Base-by-base conservation (phyloP, 164 flowering plant species). In the Santalum album region DNA sequence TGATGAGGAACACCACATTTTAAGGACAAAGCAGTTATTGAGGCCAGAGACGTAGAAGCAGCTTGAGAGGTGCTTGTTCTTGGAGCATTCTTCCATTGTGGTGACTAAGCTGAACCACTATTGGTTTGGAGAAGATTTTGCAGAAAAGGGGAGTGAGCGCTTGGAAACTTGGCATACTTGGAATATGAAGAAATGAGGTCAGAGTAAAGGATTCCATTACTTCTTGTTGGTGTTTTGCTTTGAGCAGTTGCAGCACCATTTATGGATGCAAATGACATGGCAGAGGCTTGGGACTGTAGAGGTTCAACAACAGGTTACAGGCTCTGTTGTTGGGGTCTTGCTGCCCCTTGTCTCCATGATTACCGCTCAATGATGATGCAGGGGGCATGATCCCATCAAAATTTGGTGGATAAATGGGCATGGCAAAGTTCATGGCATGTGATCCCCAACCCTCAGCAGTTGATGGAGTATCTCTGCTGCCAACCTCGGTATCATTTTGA, bases 51-150 rank as follows among this genome's bases (percentile, higher is more conserved):
- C 1, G 74, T 59, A 20, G 84, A 66, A 5, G 75, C 65, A 29
- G 52, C 69, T 36, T 80, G 78, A 1, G 86, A 56, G 17, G 74
- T 17, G n/a, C 68, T 19, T 3, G 80, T 59, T 61, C 84, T 72
- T 7, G 39, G 59, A 9, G 87, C 60, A 34, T 75, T 72, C 62
- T 84, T 91, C 96, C 92, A 91, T 58, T 79, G 96, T n/a, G 83
- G 69, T 42, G 88, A 76, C 54, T 88, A 95, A 43, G 56, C 25
- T 12, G 87, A 78, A 54, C 73, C 74, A 39, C 68, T 59, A 64
- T 68, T 74, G 35, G 59, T 64, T 54, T 79, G 88, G 14, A 81
- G 75, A 35, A 78, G 71, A 51, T 67, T 78, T 59, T 75, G 89
- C 1, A 85, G 85, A 43, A 81, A 85, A 16, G 61, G 57, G 22